Evolutionary conservation across 306 rosid genomes (phyloP), one percentile per base, ranked within the genome.

Genomic region (Medicago lupulina): DNA sequence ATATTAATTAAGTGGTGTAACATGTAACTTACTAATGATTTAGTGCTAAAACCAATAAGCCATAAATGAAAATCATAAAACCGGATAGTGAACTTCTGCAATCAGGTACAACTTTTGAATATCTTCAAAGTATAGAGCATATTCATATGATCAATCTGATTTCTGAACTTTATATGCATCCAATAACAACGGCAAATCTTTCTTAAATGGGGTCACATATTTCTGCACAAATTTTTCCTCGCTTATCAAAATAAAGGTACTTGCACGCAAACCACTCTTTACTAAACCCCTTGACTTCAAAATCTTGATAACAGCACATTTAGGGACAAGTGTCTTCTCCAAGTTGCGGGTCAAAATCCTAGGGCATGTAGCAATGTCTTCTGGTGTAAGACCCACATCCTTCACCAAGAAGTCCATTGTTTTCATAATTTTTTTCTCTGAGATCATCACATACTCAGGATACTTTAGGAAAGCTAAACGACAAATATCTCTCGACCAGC

Each of bases 291-390:
- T 73, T 3, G 57, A 25, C 41, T 55, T 46, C 43, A 87, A 76
- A 67, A 73, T 11, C 47, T 80, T 58, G 43, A 87, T 8, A 34
- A 87, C 87, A 10, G 87, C 80, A 67, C 69, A 82, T 73, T 89
- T 85, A 9, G 91, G 86, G 3, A 75, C 76, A n/a, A 80, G 23
- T 46, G 72, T 65, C 65, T 64, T 83, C 80, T 85, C 83, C 72
- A 87, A 75, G 65, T 65, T 78, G 25, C 11, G 50, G 14, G 2
- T 6, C 7, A 83, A 17, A 68, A 83, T 3, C 9, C 0, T 21
- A 3, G 86, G 83, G 59, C 6, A 0, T 62, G 4, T 36, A 28
- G 78, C 87, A 31, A 85, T 44, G 28, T 38, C 75, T 9, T 34
- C 36, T 1, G 19, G 25, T 16, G 58, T 2, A 16, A 16, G 21